These are phyloP conservation scores for Rhododendron simsii DNA, from an alignment of 148 eudicot species.

Conservation along the genomic window DNA sequence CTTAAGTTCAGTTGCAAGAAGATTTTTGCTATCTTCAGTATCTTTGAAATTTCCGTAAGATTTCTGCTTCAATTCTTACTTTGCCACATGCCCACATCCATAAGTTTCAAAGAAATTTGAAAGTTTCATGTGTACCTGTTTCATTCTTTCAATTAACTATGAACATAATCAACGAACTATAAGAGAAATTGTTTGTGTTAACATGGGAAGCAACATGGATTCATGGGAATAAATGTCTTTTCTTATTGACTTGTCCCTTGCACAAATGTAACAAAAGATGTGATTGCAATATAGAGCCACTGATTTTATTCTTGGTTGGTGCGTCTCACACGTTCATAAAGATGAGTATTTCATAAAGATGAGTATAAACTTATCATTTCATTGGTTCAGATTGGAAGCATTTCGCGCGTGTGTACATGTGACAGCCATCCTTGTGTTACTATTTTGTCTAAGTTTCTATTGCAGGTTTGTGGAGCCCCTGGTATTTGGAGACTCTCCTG, in stretches of 20 bases:
- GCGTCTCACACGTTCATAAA: conserved; percentile 7
- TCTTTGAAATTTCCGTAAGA: neutral
- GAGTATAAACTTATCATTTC: neutral
- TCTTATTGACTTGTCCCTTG: conserved; percentile 20
- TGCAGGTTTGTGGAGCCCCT: conserved; percentile 54
- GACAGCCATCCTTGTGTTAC: neutral
- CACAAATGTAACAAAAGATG: conserved; percentile 34
- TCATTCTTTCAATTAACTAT: neutral
- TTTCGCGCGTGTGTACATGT: neutral
- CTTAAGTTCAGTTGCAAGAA: neutral
- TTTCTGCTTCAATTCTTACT: neutral
- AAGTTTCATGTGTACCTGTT: too few relatives aligned
- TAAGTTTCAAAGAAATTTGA: too few relatives aligned
- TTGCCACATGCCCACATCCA: neutral
- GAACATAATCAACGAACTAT: neutral
- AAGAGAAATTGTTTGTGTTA: neutral
- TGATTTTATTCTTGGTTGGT: conserved; percentile 56
- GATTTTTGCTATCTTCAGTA: too few relatives aligned
- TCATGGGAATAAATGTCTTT: conserved; percentile 29
- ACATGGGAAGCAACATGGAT: conserved; percentile 51
- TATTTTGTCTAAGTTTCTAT: neutral
- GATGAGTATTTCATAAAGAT: too few relatives aligned
- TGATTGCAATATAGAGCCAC: conserved; percentile 43
- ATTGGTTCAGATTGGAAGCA: neutral
- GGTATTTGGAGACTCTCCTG: conserved; percentile 55